Evolutionary conservation across 2,329 filamentous ascomycete genomes (phyloP).

Genomic region (Hyphodiscus sp.): DNA sequence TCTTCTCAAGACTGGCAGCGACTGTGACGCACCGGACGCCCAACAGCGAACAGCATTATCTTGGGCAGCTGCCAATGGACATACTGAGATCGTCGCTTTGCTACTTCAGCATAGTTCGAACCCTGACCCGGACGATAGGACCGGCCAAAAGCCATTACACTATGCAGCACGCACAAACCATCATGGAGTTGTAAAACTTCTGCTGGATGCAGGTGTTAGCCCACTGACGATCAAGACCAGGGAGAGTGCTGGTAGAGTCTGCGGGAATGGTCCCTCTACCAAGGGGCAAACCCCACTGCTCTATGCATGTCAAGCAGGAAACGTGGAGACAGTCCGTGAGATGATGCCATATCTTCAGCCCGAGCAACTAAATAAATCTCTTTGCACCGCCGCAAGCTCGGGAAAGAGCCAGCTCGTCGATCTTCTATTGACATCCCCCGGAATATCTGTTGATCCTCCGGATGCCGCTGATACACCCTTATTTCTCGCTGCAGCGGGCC

Average conservation of each 20-base stretch:
- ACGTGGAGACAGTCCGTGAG: slow-evolving; percentile 12
- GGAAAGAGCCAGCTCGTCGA: neutral
- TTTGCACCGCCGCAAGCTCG: neutral
- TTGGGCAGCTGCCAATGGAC: slow-evolving; percentile 18
- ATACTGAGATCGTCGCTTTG: slow-evolving; percentile 5
- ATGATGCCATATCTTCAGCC: slow-evolving; percentile 5
- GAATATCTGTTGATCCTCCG: neutral
- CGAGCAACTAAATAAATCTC: neutral
- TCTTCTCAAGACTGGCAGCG: slow-evolving; percentile 2
- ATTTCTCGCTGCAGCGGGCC: neutral
- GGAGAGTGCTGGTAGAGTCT: neutral
- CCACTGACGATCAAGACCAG: slow-evolving; percentile 27
- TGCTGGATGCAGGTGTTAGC: slow-evolving; percentile 33
- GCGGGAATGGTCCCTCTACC: neutral
- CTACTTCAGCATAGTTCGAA: slow-evolving; percentile 13
- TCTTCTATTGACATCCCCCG: neutral
- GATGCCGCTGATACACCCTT: neutral
- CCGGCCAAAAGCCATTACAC: slow-evolving; percentile 33
- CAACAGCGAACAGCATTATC: slow-evolving; percentile 17
- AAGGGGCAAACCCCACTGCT: slow-evolving; percentile 27
- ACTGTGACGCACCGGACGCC: slow-evolving; percentile 8
- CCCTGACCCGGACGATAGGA: slow-evolving; percentile 21
- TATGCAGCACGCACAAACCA: slow-evolving; percentile 30
- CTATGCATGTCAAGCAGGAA: slow-evolving; percentile 27
- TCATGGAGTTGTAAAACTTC: slow-evolving; percentile 20